Percentiles rank a stretch among this genome's conserved stretches.
Evolutionary conservation across 2,329 filamentous ascomycete species (phyloP).

Genomic region (Podosphaera aphanis): DNA sequence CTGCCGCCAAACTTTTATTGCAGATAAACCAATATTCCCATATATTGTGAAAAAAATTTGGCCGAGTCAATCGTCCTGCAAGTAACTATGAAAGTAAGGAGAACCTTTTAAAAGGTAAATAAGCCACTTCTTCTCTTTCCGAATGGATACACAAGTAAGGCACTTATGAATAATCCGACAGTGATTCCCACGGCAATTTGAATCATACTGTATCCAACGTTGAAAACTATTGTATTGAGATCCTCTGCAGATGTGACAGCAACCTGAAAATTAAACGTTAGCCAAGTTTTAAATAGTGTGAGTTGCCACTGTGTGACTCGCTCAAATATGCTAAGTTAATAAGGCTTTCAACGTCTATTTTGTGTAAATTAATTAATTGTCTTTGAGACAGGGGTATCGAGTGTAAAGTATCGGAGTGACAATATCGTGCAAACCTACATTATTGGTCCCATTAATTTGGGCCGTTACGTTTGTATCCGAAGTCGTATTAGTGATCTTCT

Average conservation of each 20-base stretch:
- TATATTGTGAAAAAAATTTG: background rate
- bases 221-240: slow-evolving; percentile 18
- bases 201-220: slow-evolving; percentile 20
- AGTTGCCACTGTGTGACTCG: too few relatives aligned
- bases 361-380: too few relatives aligned
- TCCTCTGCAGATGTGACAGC: slow-evolving; percentile 7
- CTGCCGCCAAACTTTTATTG: background rate
- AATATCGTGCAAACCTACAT: slow-evolving; percentile 6
- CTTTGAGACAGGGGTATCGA: too few relatives aligned
- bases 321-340: too few relatives aligned
- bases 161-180: slow-evolving; percentile 19
- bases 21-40: background rate
- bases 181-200: slow-evolving; percentile 21
- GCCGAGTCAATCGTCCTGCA: background rate
- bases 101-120: slow-evolving; percentile 18
- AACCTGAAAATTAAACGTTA: slow-evolving; percentile 8
- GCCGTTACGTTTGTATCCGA: slow-evolving; percentile 12
- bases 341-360: too few relatives aligned
- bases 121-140: slow-evolving; percentile 20
- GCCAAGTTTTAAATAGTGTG: slow-evolving; percentile 4
- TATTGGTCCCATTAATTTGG: slow-evolving; percentile 11
- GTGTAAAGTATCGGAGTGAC: background rate
- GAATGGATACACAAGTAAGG: slow-evolving; percentile 20
- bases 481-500: slow-evolving; percentile 23
- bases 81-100: background rate